These are phyloP conservation scores for Aspergillus sp. DNA, from an alignment of 2,329 filamentous ascomycete genomes.

Conservation along the genomic window DNA sequence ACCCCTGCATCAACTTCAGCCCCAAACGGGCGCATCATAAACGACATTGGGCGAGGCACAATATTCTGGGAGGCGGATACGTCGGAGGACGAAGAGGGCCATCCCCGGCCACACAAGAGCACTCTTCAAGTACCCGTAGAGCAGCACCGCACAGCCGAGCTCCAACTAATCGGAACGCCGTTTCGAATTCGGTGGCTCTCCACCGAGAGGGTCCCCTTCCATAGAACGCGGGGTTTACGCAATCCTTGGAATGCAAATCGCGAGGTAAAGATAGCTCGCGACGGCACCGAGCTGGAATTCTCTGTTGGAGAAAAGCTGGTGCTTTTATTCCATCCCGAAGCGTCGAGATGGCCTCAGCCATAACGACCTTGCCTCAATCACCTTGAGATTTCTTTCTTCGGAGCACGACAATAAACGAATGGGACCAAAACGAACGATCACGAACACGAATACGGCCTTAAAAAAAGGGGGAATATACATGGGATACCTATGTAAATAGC, in stretches of 20 bases:
- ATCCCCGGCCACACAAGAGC: slow-evolving; percentile 39
- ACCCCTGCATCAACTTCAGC: slow-evolving; percentile 76
- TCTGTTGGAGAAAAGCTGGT: slow-evolving; percentile 73
- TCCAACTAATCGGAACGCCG: slow-evolving; percentile 81
- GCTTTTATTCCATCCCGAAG: slow-evolving; percentile 68
- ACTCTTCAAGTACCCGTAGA: slow-evolving; percentile 52
- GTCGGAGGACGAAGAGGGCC: slow-evolving; percentile 43
- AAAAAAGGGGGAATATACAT: neutral
- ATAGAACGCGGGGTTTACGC: slow-evolving; percentile 78
- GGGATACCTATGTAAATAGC: neutral
- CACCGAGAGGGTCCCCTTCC: slow-evolving; percentile 80
- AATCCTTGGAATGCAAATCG: slow-evolving; percentile 96
- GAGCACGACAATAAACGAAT: slow-evolving; percentile 4
- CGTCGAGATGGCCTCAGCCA: slow-evolving; percentile 13
- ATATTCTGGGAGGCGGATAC: slow-evolving; percentile 92
- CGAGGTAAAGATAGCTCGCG: slow-evolving; percentile 92
- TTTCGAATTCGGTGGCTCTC: slow-evolving; percentile 91
- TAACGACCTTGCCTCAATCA: neutral
- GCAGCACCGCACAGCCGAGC: slow-evolving; percentile 24
- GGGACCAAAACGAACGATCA: slow-evolving; percentile 4
- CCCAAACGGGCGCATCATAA: slow-evolving; percentile 82
- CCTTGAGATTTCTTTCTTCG: neutral
- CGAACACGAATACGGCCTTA: slow-evolving; percentile 3
- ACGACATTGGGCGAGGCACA: slow-evolving; percentile 88
- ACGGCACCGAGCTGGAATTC: slow-evolving; percentile 90